A percentile compares a stretch with the other conserved stretches of the same genome.
Conservation (phyloP, 2,329 filamentous ascomycete genomes). For the Calonectria hawksworthii region DNA sequence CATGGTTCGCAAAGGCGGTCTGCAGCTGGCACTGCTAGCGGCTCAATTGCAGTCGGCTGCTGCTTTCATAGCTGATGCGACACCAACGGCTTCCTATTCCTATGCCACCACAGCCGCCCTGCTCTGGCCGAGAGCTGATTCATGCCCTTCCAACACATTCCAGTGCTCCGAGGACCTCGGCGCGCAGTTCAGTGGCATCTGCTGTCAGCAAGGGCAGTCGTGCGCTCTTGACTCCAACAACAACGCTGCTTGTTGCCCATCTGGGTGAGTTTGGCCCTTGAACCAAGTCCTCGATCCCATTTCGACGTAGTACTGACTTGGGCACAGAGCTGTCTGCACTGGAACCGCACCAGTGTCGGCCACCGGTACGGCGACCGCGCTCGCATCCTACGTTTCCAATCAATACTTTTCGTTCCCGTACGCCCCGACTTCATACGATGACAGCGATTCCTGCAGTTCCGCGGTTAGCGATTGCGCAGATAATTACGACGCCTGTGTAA, state of each 20-base stretch:
- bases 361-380: constrained; percentile 51
- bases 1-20: constrained; percentile 39
- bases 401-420: constrained; percentile 73
- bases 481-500: constrained; percentile 69
- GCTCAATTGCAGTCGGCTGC: constrained; percentile 27
- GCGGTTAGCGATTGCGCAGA: constrained; percentile 65
- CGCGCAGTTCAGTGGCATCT: constrained; percentile 61
- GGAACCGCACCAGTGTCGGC: constrained; percentile 63
- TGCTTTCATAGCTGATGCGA: constrained; percentile 35
- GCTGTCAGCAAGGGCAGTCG: constrained; percentile 65
- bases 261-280: constrained; percentile 55
- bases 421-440: constrained; percentile 65
- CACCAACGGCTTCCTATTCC: constrained; percentile 40
- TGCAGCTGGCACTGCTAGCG: constrained; percentile 41
- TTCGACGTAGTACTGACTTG: constrained; percentile 29
- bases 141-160: constrained; percentile 64
- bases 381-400: constrained; percentile 68
- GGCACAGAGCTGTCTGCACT: constrained; percentile 66
- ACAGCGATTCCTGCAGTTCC: constrained; percentile 65
- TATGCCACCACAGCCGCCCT: constrained; percentile 40
- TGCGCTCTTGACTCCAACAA: constrained; percentile 65
- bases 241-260: constrained; percentile 68
- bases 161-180: constrained; percentile 64
- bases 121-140: constrained; percentile 46
- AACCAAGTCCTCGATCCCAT: neutral